These are phyloP conservation scores for Candida verbasci DNA, from an alignment of 805 yeast genomes.

Conservation along the genomic window DNA sequence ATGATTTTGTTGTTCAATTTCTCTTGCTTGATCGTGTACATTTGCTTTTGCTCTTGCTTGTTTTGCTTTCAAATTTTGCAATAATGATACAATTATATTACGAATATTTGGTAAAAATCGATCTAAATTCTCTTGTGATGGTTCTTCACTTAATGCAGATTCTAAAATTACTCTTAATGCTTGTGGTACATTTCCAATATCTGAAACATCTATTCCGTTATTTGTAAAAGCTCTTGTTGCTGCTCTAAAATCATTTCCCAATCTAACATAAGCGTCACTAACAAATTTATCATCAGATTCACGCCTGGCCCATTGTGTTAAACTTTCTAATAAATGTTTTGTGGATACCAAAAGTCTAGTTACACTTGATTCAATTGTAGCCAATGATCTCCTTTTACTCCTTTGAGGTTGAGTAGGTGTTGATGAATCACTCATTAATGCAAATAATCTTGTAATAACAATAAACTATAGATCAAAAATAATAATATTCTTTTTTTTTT, in stretches of 20 bases:
- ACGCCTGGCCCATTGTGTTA: slow-evolving; percentile 86
- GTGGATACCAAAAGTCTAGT: slow-evolving; percentile 81
- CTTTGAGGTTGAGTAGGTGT: background rate
- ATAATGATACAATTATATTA: slow-evolving; percentile 74
- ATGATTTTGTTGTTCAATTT: background rate
- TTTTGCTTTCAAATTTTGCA: slow-evolving; percentile 76
- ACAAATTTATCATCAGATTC: slow-evolving; percentile 79
- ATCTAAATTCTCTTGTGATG: slow-evolving; percentile 79
- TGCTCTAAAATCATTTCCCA: slow-evolving; percentile 90
- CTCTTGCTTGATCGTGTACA: slow-evolving; percentile 2
- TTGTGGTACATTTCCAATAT: slow-evolving; percentile 87
- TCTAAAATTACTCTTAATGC: slow-evolving; percentile 76
- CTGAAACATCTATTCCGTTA: slow-evolving; percentile 77
- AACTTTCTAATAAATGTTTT: slow-evolving; percentile 76
- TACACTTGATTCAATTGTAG: slow-evolving; percentile 71
- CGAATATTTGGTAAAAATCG: slow-evolving; percentile 78
- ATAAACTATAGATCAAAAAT: background rate
- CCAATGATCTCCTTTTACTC: slow-evolving; percentile 22
- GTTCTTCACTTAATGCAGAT: slow-evolving; percentile 77
- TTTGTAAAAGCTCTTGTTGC: slow-evolving; percentile 75
- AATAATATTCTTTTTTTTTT: slow-evolving; percentile 1
- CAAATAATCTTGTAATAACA: background rate
- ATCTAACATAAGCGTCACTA: slow-evolving; percentile 82
- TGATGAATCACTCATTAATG: background rate
- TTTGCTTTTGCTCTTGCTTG: slow-evolving; percentile 51